Base-by-base conservation (phyloP, 345 rosid genomes). In the Camelina neglecta region DNA sequence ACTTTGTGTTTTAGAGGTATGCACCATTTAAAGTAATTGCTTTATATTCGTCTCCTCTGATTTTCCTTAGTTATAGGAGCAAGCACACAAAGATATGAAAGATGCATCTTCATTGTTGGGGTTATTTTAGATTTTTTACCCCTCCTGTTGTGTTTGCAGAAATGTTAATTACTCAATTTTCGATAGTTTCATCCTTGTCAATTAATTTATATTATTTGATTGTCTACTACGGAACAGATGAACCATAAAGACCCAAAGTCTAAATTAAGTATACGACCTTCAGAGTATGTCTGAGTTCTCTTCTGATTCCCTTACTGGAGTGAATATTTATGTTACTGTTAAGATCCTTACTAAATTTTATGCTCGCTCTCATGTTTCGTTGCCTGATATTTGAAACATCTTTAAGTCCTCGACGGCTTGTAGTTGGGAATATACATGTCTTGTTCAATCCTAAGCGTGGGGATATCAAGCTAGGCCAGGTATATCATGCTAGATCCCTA, bases 401-500 rank as follows among this genome's bases (percentile, higher is more conserved):
- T 13, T 20, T 69, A 42, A 63, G 69, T 69, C 73, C 75, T 73
- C 87, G 85, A 74, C 80, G 82, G 71, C 82, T 92, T 39, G 78
- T 92, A 77, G 85, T 92, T 54, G 97, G 89, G 61, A 89, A 92
- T 79, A 86, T 86, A 78, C 96, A 90, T 81, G 90, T 88, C 66
- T 81, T 94, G 15, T 90, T 83, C 79, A 90, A 94, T 76, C 96
- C 92, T 21, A 92, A 84, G 60, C 95, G 93, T 59, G 98, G 98
- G 69, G 96, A 92, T 78, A 83, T 92, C 71, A 90, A 94, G 83
- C 83, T 92, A 21, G 97, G 97, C 69, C 96, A 90, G 97, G 96
- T 89, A 82, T 49, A 67, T 18, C 31, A 63, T 75, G 57, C 61
- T 80, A 67, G 1, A 16, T 45, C 42, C 38, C 11, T 53, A 31